Evolutionary conservation across 1,139 yeast species (phyloP).

Genomic region (Geotrichum australiense): DNA sequence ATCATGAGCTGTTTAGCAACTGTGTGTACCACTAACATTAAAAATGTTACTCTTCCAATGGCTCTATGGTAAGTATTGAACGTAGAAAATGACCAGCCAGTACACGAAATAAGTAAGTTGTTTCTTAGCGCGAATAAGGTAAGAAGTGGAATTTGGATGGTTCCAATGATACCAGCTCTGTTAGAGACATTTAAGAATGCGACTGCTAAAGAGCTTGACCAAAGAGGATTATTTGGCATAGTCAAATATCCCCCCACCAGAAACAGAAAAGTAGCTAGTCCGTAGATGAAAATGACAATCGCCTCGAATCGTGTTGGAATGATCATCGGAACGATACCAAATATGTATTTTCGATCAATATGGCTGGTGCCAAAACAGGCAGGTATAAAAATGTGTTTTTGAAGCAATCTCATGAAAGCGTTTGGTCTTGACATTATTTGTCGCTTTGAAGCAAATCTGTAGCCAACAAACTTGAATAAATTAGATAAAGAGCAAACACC

Average conservation of each 20-base stretch:
- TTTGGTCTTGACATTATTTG: conserved; percentile 26
- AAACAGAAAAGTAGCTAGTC: conserved; percentile 41
- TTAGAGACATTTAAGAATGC: conserved; percentile 46
- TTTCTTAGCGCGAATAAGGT: conserved; percentile 56
- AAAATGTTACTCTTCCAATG: conserved; percentile 45
- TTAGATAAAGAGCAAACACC: conserved; percentile 20
- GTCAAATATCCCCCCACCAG: conserved; percentile 39
- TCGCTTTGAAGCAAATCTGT: conserved; percentile 26
- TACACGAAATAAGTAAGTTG: conserved; percentile 48
- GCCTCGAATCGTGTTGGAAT: conserved; percentile 64
- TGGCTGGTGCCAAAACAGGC: conserved; percentile 32
- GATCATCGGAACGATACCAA: conserved; percentile 26
- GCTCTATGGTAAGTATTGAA: conserved; percentile 57
- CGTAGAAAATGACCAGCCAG: conserved; percentile 58
- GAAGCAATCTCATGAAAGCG: conserved; percentile 22
- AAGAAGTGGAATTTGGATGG: conserved; percentile 50
- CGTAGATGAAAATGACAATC: conserved; percentile 42
- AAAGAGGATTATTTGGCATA: conserved; percentile 37
- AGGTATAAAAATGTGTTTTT: conserved; percentile 29
- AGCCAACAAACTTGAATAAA: conserved; percentile 21
- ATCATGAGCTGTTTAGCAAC: conserved; percentile 32
- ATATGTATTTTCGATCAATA: conserved; percentile 25
- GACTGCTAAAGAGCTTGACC: conserved; percentile 38
- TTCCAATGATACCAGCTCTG: conserved; percentile 53
- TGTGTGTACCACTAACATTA: conserved; percentile 40